Base-by-base conservation (phyloP, 2,329 filamentous ascomycete species). In the Venturia nashicola region DNA sequence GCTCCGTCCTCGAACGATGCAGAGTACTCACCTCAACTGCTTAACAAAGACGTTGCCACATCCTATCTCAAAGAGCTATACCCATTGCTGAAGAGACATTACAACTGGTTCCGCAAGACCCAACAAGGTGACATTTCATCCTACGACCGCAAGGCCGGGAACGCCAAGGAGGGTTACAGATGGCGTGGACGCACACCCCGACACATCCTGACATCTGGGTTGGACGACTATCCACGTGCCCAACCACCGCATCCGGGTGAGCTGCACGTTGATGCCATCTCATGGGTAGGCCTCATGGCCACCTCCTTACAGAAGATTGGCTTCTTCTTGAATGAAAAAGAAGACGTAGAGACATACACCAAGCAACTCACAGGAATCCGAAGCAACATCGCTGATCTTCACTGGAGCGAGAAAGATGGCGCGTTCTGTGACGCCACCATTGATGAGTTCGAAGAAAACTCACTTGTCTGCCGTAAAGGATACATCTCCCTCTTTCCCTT, bases 281-380 rank as follows among this genome's bases (percentile, higher is more conserved):
- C 90, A 62, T 99, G 94, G 94, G 89, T 99, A 77, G 94, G 93
- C n/a, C 85, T 97, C 78, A 96, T 97, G 90, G 88, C 90, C 48
- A 86, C 88, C 68, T 88, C 89, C n/a, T 83, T 99, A 63, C 82
- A 86, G 70, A 89, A 88, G 68, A 89, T 97, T 69, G 90, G 91
- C 1, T 78, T 84, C 57, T 84, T 86, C 34, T 82, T 97, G n/a
- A 91, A 55, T 18, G 61, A 64, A 39, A 44, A 63, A 12, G 65
- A 96, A 42, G 93, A 97, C 68, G 86, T 83, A 0, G 81, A 83
- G 27, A 85, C 89, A 70, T 90, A 93, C 69, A 80, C 79, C 55
- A 85, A 83, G 66, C 88, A 88, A 64, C 83, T 91, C 65, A 83
- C 84, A 40, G 91, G 88, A 16, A 95, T 99, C 66, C 79, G 86